phyloP scores from a whole-genome alignment of 345 rosid genomes.

The Turritis glabra region DNA sequence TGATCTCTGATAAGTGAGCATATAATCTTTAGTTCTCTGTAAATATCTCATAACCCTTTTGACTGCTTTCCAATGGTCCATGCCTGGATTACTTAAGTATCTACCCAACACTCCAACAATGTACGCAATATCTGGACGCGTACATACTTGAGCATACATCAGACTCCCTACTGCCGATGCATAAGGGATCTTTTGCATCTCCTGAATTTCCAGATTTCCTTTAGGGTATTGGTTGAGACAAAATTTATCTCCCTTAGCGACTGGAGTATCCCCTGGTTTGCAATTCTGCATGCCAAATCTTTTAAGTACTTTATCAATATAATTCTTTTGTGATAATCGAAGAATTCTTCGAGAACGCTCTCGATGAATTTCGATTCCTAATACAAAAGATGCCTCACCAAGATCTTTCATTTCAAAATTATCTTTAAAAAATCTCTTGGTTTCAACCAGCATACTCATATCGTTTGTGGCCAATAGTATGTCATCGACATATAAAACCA shows the following conservation, averaged over 20 bases:
- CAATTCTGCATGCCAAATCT: too few species aligned
- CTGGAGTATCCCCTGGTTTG: not conserved
- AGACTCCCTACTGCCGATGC: not conserved
- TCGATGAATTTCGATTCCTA: not conserved
- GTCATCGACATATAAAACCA: not conserved
- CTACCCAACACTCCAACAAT: not conserved
- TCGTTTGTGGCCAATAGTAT: not conserved
- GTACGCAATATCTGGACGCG: not conserved
- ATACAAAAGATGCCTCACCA: not conserved
- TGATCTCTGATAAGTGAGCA: too few species aligned
- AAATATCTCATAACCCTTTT: too few species aligned
- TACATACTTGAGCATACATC: conserved; percentile 5
- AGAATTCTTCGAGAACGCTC: too few species aligned
- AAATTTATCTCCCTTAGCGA: not conserved
- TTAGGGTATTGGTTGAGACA: not conserved
- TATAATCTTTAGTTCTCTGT: too few species aligned
- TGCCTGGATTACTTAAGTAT: too few species aligned
- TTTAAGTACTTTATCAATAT: too few species aligned
- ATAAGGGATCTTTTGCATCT: not conserved
- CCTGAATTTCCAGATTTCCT: not conserved
- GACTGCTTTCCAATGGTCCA: too few species aligned
- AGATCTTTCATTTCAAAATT: not conserved
- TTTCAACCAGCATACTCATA: not conserved
- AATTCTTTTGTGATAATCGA: too few species aligned
- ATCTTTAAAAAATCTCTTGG: not conserved